Conservation (phyloP, 805 yeast genomes). For the Ogataea paradorogensis region DNA sequence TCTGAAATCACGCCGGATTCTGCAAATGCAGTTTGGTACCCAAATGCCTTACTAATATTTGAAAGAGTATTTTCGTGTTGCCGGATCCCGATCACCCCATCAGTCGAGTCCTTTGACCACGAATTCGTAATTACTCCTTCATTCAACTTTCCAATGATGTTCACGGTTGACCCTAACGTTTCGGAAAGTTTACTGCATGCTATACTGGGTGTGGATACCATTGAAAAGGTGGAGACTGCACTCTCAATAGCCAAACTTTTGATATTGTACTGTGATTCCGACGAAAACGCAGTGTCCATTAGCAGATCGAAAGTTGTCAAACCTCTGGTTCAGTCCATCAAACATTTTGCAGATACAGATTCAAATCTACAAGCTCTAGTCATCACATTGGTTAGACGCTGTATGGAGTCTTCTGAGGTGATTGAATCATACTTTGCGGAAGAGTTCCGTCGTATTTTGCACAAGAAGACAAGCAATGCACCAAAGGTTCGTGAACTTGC, state of each 20-base stretch:
- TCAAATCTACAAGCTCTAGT: conserved; percentile 44
- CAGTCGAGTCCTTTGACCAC: conserved; percentile 30
- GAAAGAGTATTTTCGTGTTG: conserved; percentile 54
- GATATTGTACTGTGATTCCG: conserved; percentile 50
- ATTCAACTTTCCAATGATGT: conserved; percentile 17
- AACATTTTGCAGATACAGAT: conserved; percentile 34
- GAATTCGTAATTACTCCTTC: conserved; percentile 18
- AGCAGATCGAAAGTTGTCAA: conserved; percentile 46
- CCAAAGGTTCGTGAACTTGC: conserved; percentile 42
- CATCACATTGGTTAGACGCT: conserved; percentile 58
- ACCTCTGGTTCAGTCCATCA: conserved; percentile 44
- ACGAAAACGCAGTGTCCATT: conserved; percentile 39
- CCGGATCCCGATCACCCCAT: conserved; percentile 51
- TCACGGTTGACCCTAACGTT: conserved; percentile 20
- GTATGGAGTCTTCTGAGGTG: conserved; percentile 59
- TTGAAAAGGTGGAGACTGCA: conserved; percentile 47
- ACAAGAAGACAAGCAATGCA: conserved; percentile 5
- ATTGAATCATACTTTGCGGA: conserved; percentile 47
- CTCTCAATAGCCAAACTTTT: conserved; percentile 53
- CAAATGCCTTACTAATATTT: conserved; percentile 51
- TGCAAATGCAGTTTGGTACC: conserved; percentile 53
- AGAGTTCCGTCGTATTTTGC: conserved; percentile 48
- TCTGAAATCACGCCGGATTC: conserved; percentile 36
- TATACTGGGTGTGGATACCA: conserved; percentile 39
- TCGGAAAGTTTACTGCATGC: conserved; percentile 40